Conservation (phyloP, 495 filamentous ascomycete species). For the Xylaria flabelliformis region DNA sequence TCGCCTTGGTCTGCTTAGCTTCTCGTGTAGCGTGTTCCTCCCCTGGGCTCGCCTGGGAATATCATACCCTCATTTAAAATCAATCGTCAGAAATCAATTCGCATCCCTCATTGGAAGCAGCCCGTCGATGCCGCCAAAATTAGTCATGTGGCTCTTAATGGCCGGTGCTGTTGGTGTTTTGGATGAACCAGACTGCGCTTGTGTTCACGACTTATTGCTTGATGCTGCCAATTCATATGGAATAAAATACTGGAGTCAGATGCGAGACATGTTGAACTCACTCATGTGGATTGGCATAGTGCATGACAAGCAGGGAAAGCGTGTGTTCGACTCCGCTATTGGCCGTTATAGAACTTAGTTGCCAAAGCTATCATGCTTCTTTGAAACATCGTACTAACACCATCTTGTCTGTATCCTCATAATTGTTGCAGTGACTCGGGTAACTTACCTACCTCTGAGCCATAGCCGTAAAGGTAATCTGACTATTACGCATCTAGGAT, state of each 20-base stretch:
- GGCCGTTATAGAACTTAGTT: not conserved
- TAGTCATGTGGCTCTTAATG: slow-evolving; percentile 3
- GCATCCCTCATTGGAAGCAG: not conserved
- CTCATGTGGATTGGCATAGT: slow-evolving; percentile 45
- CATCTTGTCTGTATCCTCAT: not conserved
- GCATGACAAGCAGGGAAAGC: slow-evolving; percentile 40
- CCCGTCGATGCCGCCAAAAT: not conserved
- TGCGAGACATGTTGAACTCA: slow-evolving; percentile 27
- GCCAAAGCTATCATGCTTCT: not conserved
- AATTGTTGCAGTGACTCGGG: no score
- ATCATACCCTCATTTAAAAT: slow-evolving; percentile 37
- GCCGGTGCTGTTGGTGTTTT: not conserved
- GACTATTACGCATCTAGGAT: no score
- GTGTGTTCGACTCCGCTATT: slow-evolving; percentile 11
- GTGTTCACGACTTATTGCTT: not conserved
- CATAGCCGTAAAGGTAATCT: no score
- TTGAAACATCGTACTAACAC: not conserved
- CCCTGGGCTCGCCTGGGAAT: slow-evolving; percentile 42
- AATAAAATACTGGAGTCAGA: not conserved
- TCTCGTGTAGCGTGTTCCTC: slow-evolving; percentile 48
- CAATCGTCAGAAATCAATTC: not conserved
- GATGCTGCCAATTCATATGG: not conserved
- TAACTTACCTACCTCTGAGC: no score
- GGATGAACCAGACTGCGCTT: not conserved
- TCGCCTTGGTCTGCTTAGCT: slow-evolving; percentile 49